Base-by-base conservation (phyloP, 306 rosid genomes). In the Cicer judaicum region DNA sequence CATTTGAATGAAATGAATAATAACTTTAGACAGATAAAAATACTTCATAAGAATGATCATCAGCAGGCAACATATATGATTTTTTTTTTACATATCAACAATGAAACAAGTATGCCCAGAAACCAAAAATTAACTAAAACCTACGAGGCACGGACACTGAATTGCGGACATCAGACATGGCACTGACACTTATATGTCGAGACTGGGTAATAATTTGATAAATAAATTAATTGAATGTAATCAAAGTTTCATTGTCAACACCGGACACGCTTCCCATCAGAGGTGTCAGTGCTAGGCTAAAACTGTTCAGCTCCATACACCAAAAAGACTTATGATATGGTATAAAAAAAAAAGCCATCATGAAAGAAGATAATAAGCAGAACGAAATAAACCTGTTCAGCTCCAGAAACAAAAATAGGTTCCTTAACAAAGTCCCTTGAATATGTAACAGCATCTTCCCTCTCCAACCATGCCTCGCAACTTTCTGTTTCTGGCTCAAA, bases 391-490 rank as follows among this genome's bases (percentile, higher is more conserved):
- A 94, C 99, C 99, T 92, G 80, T 18, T 82, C 89, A 64, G 72
- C 87, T 19, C 98, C 99, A 77, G 88, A 47, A 52, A 94, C 90
- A 78, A 74, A 72, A 78, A 94, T 57, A 50, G 99, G 98, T 2
- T 94, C 83, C 63, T 84, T 84, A 12, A 7, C 36, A 67, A 94
- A 94, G 73, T 94, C 85, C 78, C 99, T 89, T 6, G 85, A 84
- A 79, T 90, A 90, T 7, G 83, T 85, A n/a, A 86, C 93, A 73
- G 86, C 84, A 52, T 92, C 99, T 64, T 82, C 97, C 61, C 78
- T 89, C 83, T 90, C 96, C 85, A 94, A 82, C 97, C 96, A 94
- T 42, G 78, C 82, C 85, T 94, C 96, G 36, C 99, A 94, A 3
- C 78, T 79, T 63, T 68, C 89, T 34, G 73, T 82, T 67, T 62